These are phyloP conservation scores for Phytopythium chamaehyphon DNA, from an alignment of 352 stramenopile genomes.

Conservation along the genomic window DNA sequence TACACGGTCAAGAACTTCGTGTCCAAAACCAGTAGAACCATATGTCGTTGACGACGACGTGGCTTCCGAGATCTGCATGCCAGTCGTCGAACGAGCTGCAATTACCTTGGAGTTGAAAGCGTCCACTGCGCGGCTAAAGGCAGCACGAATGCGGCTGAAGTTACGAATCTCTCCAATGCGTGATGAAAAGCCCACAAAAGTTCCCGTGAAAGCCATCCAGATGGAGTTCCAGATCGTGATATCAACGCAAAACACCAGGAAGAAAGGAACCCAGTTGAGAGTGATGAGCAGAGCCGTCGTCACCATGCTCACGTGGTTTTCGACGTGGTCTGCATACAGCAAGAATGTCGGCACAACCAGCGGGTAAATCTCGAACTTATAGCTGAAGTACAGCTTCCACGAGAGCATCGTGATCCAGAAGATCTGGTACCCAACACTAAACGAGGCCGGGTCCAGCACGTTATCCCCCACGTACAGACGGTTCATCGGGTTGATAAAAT, in stretches of 20 bases:
- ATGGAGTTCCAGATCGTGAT: constrained; percentile 98
- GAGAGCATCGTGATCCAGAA: constrained; percentile 94
- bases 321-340: constrained; percentile 95
- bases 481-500: constrained; percentile 94
- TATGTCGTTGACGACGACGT: constrained; percentile 30
- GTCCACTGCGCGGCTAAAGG: constrained; percentile 85
- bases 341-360: constrained; percentile 94
- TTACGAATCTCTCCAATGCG: constrained; percentile 96
- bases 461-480: constrained; percentile 96
- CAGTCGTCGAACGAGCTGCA: constrained; percentile 68
- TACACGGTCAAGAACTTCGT: constrained; percentile 59
- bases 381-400: constrained; percentile 98
- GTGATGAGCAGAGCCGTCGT: constrained; percentile 89
- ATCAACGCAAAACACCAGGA: constrained; percentile 98
- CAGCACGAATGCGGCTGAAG: constrained; percentile 78
- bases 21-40: constrained; percentile 39
- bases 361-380: constrained; percentile 97
- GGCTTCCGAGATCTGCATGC: constrained; percentile 41
- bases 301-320: constrained; percentile 82
- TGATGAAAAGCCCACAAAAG: constrained; percentile 95
- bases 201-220: constrained; percentile 96
- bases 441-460: constrained; percentile 91
- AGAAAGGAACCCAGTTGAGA: constrained; percentile 96
- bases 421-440: constrained; percentile 90
- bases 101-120: constrained; percentile 88